These are phyloP conservation scores for Fusarium sp. DNA, from an alignment of 2,329 filamentous ascomycete genomes.

Conservation along the genomic window DNA sequence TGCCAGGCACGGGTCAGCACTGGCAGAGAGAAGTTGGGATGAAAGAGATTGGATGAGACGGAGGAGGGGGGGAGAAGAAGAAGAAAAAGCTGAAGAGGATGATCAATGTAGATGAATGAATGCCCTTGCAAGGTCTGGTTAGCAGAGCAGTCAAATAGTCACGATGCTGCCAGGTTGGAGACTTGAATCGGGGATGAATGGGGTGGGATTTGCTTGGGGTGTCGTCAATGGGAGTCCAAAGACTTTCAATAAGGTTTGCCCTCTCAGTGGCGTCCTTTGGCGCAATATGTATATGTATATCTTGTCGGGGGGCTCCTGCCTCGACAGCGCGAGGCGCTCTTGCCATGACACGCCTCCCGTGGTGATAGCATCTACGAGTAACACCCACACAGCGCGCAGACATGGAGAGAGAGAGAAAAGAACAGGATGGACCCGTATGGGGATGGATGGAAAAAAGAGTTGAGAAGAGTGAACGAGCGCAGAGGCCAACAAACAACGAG, in stretches of 20 bases:
- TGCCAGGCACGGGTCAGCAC: neutral
- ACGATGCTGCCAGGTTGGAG: conserved; percentile 37
- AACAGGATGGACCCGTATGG: conserved; percentile 12
- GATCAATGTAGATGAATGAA: conserved; percentile 36
- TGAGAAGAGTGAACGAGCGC: conserved; percentile 22
- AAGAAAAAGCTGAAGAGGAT: conserved; percentile 26
- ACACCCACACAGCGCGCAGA: neutral
- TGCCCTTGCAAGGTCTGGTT: conserved; percentile 9
- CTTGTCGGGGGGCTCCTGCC: conserved; percentile 22
- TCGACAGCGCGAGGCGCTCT: conserved; percentile 25
- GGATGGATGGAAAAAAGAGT: neutral
- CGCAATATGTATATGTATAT: conserved; percentile 43
- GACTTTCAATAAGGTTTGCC: conserved; percentile 45
- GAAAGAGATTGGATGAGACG: conserved; percentile 4
- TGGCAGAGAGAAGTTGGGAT: conserved; percentile 11
- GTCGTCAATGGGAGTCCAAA: conserved; percentile 40
- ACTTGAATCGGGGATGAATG: conserved; percentile 38
- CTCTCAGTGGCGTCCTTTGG: conserved; percentile 40
- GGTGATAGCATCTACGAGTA: neutral
- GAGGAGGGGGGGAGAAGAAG: conserved; percentile 9
- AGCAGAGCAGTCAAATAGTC: conserved; percentile 32
- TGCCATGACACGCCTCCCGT: neutral
- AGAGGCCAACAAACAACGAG: conserved; percentile 19
- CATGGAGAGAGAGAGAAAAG: neutral
- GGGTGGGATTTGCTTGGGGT: conserved; percentile 24